These are phyloP conservation scores for Neofusicoccum umdonicola DNA, from an alignment of 2,329 filamentous ascomycete genomes.

Conservation along the genomic window DNA sequence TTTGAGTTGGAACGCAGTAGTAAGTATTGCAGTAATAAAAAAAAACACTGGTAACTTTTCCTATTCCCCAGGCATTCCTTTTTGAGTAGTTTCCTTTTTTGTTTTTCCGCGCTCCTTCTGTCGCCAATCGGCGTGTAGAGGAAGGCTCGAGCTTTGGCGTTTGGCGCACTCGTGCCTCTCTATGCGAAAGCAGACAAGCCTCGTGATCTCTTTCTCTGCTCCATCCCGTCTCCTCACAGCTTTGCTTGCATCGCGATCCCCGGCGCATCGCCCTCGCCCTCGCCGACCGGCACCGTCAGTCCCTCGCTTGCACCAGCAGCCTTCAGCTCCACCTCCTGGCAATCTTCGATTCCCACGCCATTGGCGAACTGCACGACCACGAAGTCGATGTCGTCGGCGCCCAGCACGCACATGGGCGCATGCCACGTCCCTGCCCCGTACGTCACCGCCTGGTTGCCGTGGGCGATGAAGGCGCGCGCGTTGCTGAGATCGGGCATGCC, in stretches of 20 bases:
- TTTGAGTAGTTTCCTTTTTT: not conserved
- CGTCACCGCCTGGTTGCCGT: constrained; percentile 78
- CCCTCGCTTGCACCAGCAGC: constrained; percentile 27
- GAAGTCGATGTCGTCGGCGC: constrained; percentile 71
- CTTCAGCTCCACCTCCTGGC: constrained; percentile 67
- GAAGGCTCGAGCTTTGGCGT: not conserved
- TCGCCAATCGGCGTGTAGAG: too few species aligned
- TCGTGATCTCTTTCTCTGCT: not conserved
- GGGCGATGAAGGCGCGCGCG: constrained; percentile 75
- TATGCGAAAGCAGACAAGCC: too few species aligned
- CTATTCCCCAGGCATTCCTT: not conserved
- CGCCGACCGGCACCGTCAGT: constrained; percentile 34
- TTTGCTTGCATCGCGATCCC: not conserved
- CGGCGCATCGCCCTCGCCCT: constrained; percentile 27
- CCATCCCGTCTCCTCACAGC: not conserved
- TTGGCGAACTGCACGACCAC: constrained; percentile 88
- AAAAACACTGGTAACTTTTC: not conserved
- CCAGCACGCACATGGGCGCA: constrained; percentile 90
- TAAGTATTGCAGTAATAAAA: not conserved
- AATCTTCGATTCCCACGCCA: constrained; percentile 78
- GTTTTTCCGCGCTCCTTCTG: not conserved
- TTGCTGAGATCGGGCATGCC: constrained; percentile 70
- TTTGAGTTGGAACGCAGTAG: not conserved
- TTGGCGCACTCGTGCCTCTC: too few species aligned
- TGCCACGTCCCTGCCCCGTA: constrained; percentile 94